phyloP scores from a whole-genome alignment of 2,329 filamentous ascomycete species.

The Paecilomyces sp. region DNA sequence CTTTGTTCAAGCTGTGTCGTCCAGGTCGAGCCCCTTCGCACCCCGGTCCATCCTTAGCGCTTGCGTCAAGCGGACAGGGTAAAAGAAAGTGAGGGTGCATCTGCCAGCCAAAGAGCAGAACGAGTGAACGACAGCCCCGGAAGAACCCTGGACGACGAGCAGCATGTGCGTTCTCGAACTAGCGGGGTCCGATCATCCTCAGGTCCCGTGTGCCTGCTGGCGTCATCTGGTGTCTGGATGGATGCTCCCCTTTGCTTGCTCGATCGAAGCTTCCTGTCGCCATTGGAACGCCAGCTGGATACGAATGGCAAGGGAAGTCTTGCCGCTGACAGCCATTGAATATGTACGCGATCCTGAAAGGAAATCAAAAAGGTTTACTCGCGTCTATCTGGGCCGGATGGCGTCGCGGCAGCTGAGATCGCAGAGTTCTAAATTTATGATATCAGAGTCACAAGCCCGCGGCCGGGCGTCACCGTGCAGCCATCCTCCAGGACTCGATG shows the following conservation, averaged over 20 bases:
- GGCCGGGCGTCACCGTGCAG: neutral
- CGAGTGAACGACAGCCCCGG: neutral
- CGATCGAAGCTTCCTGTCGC: neutral
- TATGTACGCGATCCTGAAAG: neutral
- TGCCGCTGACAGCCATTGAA: neutral
- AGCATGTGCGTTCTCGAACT: neutral
- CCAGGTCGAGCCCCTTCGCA: neutral
- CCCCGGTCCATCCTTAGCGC: neutral
- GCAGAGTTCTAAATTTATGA: neutral
- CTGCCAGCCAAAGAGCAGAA: neutral
- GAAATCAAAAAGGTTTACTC: neutral
- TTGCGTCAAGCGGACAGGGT: neutral
- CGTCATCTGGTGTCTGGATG: neutral
- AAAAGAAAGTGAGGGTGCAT: neutral
- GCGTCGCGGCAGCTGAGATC: neutral
- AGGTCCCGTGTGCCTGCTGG: neutral
- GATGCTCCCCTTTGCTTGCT: neutral
- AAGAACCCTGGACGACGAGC: neutral
- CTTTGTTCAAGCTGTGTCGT: neutral
- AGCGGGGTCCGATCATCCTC: neutral
- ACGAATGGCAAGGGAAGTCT: neutral
- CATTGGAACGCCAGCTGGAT: neutral
- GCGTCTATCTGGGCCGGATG: neutral
- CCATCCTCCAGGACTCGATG: neutral
- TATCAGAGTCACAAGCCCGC: neutral